Evolutionary conservation across 805 yeast species (phyloP), one percentile per base, ranked within the genome.

Genomic region (Cyberlindnera euphorbiae): DNA sequence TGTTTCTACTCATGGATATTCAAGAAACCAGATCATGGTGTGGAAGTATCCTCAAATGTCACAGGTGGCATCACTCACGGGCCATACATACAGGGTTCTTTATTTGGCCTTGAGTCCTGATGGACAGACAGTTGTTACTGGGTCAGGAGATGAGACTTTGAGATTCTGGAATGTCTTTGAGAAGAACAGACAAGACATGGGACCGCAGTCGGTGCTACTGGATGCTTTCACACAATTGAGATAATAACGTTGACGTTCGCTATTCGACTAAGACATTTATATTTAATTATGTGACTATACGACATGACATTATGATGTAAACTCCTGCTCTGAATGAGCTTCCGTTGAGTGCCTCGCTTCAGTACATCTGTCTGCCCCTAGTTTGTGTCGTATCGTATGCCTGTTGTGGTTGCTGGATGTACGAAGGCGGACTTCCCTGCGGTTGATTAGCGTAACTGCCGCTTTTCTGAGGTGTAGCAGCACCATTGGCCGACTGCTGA

Each of bases 61-160:
- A 48, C 97, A 90, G 49, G 77, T 93, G 23, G 96, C 96, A 0
- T 85, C 89, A 16, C 71, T 93, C 36, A 86, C 95, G 11, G 98
- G 97, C 0, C 98, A 93, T 56, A 86, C 96, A 1, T 86, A 82
- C 55, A 71, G 98, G 44, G 97, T 93, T 10, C 66, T 93, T 33
- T 93, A 93, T 57, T 66, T 93, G 49, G 77, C 96, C 5, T 69
- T 90, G 63, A 83, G 95, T 14, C 96, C 97, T 0, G 97, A 93
- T 62, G 98, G 98, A 1, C 88, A 86, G 44, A 88, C 97, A 0
- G 82, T 93, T 11, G 98, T 90, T 3, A 89, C 98, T 0, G 98
- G 98, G 2, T 97, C 98, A 1, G 98, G 97, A 5, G 98, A 93
- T 62, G 98, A 93, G 59, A 93, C 98, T 0, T 64, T 93, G 38